A percentile compares a stretch with the other conserved stretches of the same genome.
These are phyloP conservation scores for Sistotremastrum niveocremeum DNA, from an alignment of 768 basidiomycete species.

Conservation along the genomic window DNA sequence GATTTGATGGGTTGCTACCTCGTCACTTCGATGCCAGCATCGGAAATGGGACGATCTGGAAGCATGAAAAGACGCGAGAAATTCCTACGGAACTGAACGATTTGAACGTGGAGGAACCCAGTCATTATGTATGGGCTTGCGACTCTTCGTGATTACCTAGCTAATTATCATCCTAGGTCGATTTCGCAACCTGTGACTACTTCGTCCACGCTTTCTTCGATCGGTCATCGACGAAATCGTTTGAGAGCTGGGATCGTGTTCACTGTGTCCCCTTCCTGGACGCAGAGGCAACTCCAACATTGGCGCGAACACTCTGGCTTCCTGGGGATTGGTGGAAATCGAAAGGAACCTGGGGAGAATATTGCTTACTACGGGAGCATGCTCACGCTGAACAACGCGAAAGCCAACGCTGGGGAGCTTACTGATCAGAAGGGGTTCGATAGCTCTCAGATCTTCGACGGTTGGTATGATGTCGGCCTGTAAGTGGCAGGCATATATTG, in stretches of 20 bases:
- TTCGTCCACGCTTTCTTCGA: constrained; percentile 87
- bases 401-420: too few relatives aligned
- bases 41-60: constrained; percentile 29
- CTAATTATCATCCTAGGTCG: constrained; percentile 33
- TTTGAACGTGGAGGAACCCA: constrained; percentile 63
- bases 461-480: too few relatives aligned
- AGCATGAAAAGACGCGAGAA: constrained; percentile 45
- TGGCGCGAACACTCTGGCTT: constrained; percentile 70
- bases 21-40: constrained; percentile 53
- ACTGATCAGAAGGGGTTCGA: too few relatives aligned
- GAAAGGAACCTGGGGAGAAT: constrained; percentile 75
- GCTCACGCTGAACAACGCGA: constrained; percentile 2
- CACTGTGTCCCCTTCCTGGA: constrained; percentile 78
- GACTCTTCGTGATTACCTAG: constrained; percentile 5
- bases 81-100: constrained; percentile 70
- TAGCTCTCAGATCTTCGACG: too few relatives aligned
- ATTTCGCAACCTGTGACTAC: constrained; percentile 69
- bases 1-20: constrained; percentile 82
- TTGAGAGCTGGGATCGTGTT: constrained; percentile 67
- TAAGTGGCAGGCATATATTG: too few relatives aligned
- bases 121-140: constrained; percentile 54
- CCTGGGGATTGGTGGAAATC: constrained; percentile 59
- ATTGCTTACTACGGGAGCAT: constrained; percentile 66
- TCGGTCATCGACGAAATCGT: constrained; percentile 36
- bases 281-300: constrained; percentile 49